Base-by-base conservation (phyloP, 1,284 basidiomycete species). In the Melampsora occidentalis region DNA sequence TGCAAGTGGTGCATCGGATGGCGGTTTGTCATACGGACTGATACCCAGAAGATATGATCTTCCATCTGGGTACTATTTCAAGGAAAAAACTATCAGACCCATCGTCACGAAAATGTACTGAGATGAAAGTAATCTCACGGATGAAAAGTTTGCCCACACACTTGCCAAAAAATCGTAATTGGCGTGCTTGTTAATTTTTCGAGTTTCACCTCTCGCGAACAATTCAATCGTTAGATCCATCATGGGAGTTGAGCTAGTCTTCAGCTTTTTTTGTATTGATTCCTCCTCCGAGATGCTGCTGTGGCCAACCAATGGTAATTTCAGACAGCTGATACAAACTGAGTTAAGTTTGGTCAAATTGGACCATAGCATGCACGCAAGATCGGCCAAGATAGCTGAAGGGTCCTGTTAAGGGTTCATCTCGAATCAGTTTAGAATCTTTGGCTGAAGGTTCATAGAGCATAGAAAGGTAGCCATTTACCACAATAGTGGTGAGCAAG, bases 281-380 rank as follows among this genome's bases (percentile, higher is more conserved):
- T 46, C 16, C 25, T 73, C 71, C 49, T 66, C 49, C 25, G 18
- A n/a, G 1, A 73, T 67, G 28, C 57, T 59, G 25, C 57, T 59
- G 16, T 22, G 22, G 16, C 57, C 57, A 5, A 25, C 22, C 57
- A 59, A 59, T 86, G 73, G 87, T 46, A 95, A 85, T 2, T 86
- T 85, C 3, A 95, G 85, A 12, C 97, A 84, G 1, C 86, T 83
- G 2, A 88, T 85, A 78, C 91, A 90, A 67, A 91, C 87, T 0
- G 87, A 85, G 5, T 92, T 87, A 6, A 67, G 89, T 16, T 92
- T 88, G 18, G 94, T 93, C 61, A 98, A 86, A 84, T 99, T 99
- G 22, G 95, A 97, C 6, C 99, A 87, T 0, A 99, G 87, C 97
- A 99, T 99, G 42, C 93, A 89, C 0, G 94, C 94, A 12, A 98